Base-by-base conservation (phyloP, 129 eudicot species). In the Dittrichia graveolens region DNA sequence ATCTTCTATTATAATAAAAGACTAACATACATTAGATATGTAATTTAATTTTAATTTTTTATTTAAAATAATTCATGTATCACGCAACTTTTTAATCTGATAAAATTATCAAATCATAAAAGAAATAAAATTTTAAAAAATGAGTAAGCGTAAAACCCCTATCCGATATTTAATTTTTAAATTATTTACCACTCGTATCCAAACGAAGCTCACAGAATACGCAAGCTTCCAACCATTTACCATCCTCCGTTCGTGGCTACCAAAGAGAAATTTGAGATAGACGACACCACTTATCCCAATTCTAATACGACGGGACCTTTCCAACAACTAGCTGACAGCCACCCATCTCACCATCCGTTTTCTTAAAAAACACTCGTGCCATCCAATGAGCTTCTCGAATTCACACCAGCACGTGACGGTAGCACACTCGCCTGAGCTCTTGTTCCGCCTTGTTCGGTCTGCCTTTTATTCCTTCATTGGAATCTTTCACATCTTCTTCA, bases 271-370 rank as follows among this genome's bases (percentile, higher is more conserved):
- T 3, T 24, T 24, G 1, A 24, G 31, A 24, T 16, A 0, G 24
- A 74, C 10, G 45, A 24, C 8, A 61, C 72, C 56, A 24, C 31
- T 75, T 67, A 46, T 66, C 58, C 47, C 44, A 35, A 11, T 19
- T 40, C 70, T 77, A 77, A 77, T 18, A 70, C 69, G 60, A 77
- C 81, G 3, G 4, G 0, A 24, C 64, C 0, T 8, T 59, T n/a
- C 67, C 52, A 43, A 7, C 31, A 45, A 12, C 67, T 31, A 66
- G 9, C 53, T 59, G 54, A 68, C 70, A 76, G 63, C 6, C 70
- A 76, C 18, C 14, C 46, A 76, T 76, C 81, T 49, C 13, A 59
- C 70, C 75, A 41, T 76, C 59, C 74, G 38, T 57, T 57, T 16
- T 19, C 66, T 40, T 31, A 2, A 66, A 35, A 18, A 54, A 7